phyloP scores from a whole-genome alignment of 495 filamentous ascomycete species.

The Trichoderma asperelloides region DNA sequence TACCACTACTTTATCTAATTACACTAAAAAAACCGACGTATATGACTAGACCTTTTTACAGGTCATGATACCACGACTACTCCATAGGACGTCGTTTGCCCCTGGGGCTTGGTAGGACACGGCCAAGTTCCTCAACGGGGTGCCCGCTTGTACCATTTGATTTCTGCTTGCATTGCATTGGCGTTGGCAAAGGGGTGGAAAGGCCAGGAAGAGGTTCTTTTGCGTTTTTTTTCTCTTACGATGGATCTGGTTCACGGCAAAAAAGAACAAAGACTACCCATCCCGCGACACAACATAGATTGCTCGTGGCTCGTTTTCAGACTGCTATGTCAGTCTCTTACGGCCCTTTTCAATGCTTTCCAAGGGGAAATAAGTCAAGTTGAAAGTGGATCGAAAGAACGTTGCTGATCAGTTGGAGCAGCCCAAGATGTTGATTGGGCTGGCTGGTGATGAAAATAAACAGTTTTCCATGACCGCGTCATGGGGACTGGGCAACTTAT shows the following conservation, averaged over 20 bases:
- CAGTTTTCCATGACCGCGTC: neutral
- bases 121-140: neutral
- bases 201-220: constrained; percentile 15
- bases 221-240: constrained; percentile 5
- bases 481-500: neutral
- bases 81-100: constrained; percentile 1
- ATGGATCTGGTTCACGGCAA: constrained; percentile 12
- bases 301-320: constrained; percentile 12
- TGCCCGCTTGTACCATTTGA: constrained; percentile 21
- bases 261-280: constrained; percentile 13
- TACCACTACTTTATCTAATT: neutral
- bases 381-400: neutral
- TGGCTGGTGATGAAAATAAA: neutral
- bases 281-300: constrained; percentile 19
- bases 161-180: constrained; percentile 46
- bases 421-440: neutral
- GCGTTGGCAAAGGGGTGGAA: constrained; percentile 34
- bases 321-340: neutral
- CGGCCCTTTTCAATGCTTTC: constrained; percentile 3
- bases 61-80: constrained; percentile 43
- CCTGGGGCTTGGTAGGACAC: neutral
- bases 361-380: constrained; percentile 7
- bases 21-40: constrained; percentile 20
- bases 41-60: constrained; percentile 44
- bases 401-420: neutral